Base-by-base conservation (phyloP, 345 rosid species). In the Aurinia saxatilis region DNA sequence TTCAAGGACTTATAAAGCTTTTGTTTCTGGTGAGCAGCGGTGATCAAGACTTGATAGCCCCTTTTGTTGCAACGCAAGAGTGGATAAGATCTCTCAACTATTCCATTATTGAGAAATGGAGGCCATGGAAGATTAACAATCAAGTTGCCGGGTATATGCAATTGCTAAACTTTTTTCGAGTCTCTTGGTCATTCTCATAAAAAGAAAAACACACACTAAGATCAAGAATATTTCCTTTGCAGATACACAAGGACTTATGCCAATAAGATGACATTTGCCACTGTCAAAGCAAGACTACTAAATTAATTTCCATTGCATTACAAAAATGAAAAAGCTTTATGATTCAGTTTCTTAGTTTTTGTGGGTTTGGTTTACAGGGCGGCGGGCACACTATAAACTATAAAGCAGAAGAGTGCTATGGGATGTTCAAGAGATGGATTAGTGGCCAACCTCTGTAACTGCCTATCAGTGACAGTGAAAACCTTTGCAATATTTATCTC, bases 321-420 rank as follows among this genome's bases (percentile, higher is more conserved):
- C 50, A 5, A 17, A 5, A 3, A 45, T 11, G 7, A 33, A 17
- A 2, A 30, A 23, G 50, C 27, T 23, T 23, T 23, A 5, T 23
- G 27, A 3, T 23, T 23, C 27, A 23, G 27, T 23, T 23, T 5
- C 27, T 23, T 5, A 23, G 8, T 12, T 38, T 36, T 13, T 23
- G 27, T 23, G 27, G 5, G n/a, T 23, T 23, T 23, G 27, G 7
- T 47, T 61, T 53, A 67, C 54, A 88, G 90, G 86, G 88, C 0
- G 90, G 80, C 14, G 90, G 84, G 4, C 90, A 82, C 72, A 77
- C 82, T 12, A 74, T 84, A 0, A 81, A 77, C n/a, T 73, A 73
- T 67, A 77, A 15, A 61, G 76, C 84, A 13, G 70, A 48, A 35
- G 84, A 78, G 53, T 68, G 79, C 12, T 36, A 64, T n/a, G 73